phyloP scores from a whole-genome alignment of 495 filamentous ascomycete species.

The Aeminium ludgeri region DNA sequence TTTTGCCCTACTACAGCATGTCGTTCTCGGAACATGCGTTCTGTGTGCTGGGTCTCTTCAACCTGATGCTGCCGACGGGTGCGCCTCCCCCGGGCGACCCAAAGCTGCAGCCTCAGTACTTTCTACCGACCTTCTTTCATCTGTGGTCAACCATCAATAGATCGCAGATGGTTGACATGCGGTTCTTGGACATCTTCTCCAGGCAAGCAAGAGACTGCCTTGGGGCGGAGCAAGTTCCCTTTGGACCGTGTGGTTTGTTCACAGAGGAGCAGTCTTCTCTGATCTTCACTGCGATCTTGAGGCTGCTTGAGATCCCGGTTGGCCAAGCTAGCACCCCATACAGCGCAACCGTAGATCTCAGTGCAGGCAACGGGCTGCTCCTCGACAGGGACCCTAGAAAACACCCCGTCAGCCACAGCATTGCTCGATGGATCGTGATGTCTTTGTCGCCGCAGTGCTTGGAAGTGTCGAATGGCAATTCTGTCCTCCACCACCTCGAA shows the following conservation, averaged over 20 bases:
- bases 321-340: slow-evolving; percentile 92
- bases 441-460: slow-evolving; percentile 78
- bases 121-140: slow-evolving; percentile 84
- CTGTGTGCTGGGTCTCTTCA: slow-evolving; percentile 70
- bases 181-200: slow-evolving; percentile 78
- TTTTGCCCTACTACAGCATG: slow-evolving; percentile 88
- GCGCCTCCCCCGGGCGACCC: slow-evolving; percentile 52
- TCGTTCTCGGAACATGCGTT: slow-evolving; percentile 80
- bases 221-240: slow-evolving; percentile 54
- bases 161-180: slow-evolving; percentile 72
- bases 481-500: slow-evolving; percentile 70
- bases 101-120: slow-evolving; percentile 62
- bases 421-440: slow-evolving; percentile 91
- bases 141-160: slow-evolving; percentile 86
- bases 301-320: slow-evolving; percentile 88
- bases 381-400: slow-evolving; percentile 85
- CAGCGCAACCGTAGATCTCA: slow-evolving; percentile 59
- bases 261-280: slow-evolving; percentile 80
- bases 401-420: slow-evolving; percentile 76
- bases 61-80: slow-evolving; percentile 73
- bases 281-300: slow-evolving; percentile 80
- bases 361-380: slow-evolving; percentile 63
- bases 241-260: slow-evolving; percentile 78
- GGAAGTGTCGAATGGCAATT: slow-evolving; percentile 43
- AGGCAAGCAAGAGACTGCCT: slow-evolving; percentile 71